These are phyloP conservation scores for Euphorbia schlechtendalii DNA, from an alignment of 441 rosid genomes.

Conservation along the genomic window DNA sequence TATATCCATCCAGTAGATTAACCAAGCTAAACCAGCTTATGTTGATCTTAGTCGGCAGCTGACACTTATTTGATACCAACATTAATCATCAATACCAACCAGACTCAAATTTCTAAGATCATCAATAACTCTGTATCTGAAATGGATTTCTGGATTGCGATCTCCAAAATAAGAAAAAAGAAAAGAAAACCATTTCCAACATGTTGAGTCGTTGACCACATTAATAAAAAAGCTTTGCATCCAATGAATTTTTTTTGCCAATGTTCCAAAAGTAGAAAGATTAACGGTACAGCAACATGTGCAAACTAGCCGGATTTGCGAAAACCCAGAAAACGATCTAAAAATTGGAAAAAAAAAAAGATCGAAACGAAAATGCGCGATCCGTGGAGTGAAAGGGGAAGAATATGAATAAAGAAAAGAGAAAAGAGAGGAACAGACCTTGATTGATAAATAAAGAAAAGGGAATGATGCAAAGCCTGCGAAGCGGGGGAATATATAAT, in stretches of 20 bases:
- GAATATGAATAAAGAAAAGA: not conserved
- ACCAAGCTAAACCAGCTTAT: not conserved
- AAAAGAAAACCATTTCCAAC: not conserved
- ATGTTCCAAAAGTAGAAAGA: slow-evolving; percentile 6
- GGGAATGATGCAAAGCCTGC: slow-evolving; percentile 17
- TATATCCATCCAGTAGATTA: not conserved
- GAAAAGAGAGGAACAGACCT: slow-evolving; percentile 23
- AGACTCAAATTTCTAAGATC: not conserved
- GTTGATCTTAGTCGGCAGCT: not conserved
- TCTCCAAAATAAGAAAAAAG: too few species aligned
- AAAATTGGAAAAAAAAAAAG: not conserved
- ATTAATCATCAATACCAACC: not conserved
- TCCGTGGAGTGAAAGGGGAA: not conserved
- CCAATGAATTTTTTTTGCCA: too few species aligned
- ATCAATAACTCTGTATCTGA: not conserved
- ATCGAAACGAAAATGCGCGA: not conserved
- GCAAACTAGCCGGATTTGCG: slow-evolving; percentile 2
- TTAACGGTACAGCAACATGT: not conserved
- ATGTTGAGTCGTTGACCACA: not conserved
- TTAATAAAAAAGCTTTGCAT: not conserved
- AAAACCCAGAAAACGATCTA: not conserved
- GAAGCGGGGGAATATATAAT: slow-evolving; percentile 4
- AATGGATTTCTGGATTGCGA: not conserved
- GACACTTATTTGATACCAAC: too few species aligned
- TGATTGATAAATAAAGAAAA: slow-evolving; percentile 15